These are phyloP conservation scores for Dactylis glomerata DNA, from an alignment of 176 grass and related monocot species.

Conservation along the genomic window DNA sequence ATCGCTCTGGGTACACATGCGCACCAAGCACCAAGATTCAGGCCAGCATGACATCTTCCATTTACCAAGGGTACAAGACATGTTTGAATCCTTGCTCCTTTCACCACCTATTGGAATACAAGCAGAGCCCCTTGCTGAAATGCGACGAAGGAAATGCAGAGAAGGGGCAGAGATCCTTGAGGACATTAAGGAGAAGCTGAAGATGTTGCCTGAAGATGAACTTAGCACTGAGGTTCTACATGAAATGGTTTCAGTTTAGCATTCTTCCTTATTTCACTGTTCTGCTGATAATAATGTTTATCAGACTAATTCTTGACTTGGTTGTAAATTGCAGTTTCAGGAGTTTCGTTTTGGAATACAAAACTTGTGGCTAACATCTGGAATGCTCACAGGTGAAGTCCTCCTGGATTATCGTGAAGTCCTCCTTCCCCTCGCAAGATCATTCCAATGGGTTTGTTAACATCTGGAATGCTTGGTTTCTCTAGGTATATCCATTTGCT, in stretches of 20 bases:
- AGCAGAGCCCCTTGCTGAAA: neutral
- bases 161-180: neutral
- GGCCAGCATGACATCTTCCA: neutral
- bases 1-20: constrained; percentile 1
- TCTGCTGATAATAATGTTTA: neutral
- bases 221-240: constrained; percentile 3
- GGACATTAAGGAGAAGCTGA: neutral
- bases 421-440: constrained; percentile 18
- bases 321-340: constrained; percentile 3
- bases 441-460: constrained; percentile 29
- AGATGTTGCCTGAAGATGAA: neutral
- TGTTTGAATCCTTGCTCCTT: constrained; percentile 8
- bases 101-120: neutral
- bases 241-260: constrained; percentile 23
- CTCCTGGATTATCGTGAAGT: constrained; percentile 15
- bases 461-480: neutral
- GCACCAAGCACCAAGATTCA: neutral
- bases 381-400: too few relatives aligned
- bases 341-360: neutral
- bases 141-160: constrained; percentile 6
- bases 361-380: neutral
- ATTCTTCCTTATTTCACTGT: neutral
- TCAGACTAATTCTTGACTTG: neutral
- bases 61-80: neutral
- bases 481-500: constrained; percentile 7